Percentiles rank a stretch among this genome's conserved stretches.
These are phyloP conservation scores for Eleusine indica DNA, from an alignment of 176 grass and related monocot species.

Conservation along the genomic window DNA sequence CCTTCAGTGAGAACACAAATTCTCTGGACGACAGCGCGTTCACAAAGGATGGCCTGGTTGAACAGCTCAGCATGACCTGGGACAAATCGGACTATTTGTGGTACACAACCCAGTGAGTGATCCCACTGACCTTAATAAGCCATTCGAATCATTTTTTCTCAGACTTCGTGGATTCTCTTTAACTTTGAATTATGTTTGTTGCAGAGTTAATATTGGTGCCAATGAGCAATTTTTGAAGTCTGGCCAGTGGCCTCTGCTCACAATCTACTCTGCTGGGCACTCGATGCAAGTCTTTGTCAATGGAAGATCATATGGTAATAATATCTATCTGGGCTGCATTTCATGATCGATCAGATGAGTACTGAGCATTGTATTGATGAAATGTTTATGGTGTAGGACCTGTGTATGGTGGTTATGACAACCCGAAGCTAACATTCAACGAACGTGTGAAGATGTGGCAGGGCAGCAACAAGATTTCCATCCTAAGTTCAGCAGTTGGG, in stretches of 20 bases:
- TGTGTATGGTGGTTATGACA: slow-evolving; percentile 54
- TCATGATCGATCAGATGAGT: neutral
- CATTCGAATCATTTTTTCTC: neutral
- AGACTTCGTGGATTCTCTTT: neutral
- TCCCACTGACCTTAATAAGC: neutral
- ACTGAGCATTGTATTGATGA: neutral
- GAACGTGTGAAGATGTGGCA: slow-evolving; percentile 70
- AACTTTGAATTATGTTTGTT: slow-evolving; percentile 23
- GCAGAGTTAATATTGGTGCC: slow-evolving; percentile 61
- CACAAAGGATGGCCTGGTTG: slow-evolving; percentile 74
- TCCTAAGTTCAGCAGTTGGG: slow-evolving; percentile 83
- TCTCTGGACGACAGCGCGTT: slow-evolving; percentile 55
- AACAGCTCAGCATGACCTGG: slow-evolving; percentile 89
- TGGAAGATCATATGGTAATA: slow-evolving; percentile 56
- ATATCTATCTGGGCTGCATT: slow-evolving; percentile 5
- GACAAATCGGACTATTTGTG: slow-evolving; percentile 94
- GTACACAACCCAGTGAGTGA: slow-evolving; percentile 91
- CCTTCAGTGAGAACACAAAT: slow-evolving; percentile 75
- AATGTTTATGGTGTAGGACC: slow-evolving; percentile 46
- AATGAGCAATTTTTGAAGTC: slow-evolving; percentile 67
- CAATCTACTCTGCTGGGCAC: slow-evolving; percentile 69
- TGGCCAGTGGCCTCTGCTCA: slow-evolving; percentile 66
- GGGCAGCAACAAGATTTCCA: slow-evolving; percentile 93
- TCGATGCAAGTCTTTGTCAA: slow-evolving; percentile 86
- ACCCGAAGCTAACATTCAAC: slow-evolving; percentile 60